These are phyloP conservation scores for Aspergillus kassunensis DNA, from an alignment of 495 filamentous ascomycete species.

Conservation along the genomic window DNA sequence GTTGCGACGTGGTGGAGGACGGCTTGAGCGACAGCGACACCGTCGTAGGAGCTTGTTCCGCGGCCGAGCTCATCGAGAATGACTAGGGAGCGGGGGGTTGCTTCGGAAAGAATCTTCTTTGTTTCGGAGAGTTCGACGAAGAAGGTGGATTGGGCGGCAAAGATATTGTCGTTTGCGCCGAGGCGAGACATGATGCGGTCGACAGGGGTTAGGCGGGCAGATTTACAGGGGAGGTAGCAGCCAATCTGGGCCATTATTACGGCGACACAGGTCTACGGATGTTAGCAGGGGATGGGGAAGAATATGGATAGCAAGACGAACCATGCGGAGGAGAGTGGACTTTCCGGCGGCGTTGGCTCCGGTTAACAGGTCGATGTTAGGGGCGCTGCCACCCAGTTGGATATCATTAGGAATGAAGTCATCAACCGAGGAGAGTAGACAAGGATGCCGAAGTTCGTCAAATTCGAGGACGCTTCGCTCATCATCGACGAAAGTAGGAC, in stretches of 20 bases:
- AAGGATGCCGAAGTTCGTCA: conserved; percentile 88
- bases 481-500: conserved; percentile 78
- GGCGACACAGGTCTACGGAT: conserved; percentile 73
- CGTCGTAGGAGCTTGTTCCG: conserved; percentile 91
- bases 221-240: conserved; percentile 81
- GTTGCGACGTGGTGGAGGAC: conserved; percentile 93
- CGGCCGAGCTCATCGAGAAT: conserved; percentile 97
- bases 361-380: conserved; percentile 89
- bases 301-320: conserved; percentile 34
- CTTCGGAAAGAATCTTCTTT: conserved; percentile 96
- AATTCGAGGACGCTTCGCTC: conserved; percentile 86
- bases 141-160: conserved; percentile 96
- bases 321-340: conserved; percentile 96
- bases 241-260: conserved; percentile 99
- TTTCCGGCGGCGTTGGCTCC: conserved; percentile 98
- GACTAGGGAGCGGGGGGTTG: conserved; percentile 89
- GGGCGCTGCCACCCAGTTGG: conserved; percentile 69
- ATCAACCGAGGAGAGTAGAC: conserved; percentile 78
- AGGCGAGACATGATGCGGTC: conserved; percentile 99
- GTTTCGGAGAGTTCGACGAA: conserved; percentile 98
- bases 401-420: conserved; percentile 99
- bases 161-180: conserved; percentile 98
- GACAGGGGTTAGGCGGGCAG: conserved; percentile 82
- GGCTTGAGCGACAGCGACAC: conserved; percentile 92
- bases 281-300: conserved; percentile 3